These are phyloP conservation scores for Cryptococcus jaspeensis DNA, from an alignment of 1,284 basidiomycete species.

Conservation along the genomic window DNA sequence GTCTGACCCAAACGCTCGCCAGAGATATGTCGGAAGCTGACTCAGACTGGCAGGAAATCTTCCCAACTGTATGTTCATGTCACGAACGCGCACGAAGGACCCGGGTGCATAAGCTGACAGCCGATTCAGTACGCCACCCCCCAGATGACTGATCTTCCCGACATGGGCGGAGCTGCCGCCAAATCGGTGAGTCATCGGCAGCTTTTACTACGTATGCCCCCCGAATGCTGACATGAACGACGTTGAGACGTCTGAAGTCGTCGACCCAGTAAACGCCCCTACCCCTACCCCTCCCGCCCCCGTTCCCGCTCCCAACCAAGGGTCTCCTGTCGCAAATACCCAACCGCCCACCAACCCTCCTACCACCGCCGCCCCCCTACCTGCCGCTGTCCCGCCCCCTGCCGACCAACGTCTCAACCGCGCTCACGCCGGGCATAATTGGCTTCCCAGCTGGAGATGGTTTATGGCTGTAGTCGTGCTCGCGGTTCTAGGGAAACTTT, in stretches of 20 bases:
- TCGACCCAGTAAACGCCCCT: slow-evolving; percentile 2
- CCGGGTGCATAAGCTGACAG: not conserved
- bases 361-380: not conserved
- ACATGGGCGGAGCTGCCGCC: slow-evolving; percentile 64
- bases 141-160: slow-evolving; percentile 69
- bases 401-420: slow-evolving; percentile 4
- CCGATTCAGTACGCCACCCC: slow-evolving; percentile 64
- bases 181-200: slow-evolving; percentile 27
- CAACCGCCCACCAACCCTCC: slow-evolving; percentile 1
- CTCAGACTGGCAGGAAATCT: slow-evolving; percentile 59
- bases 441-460: slow-evolving; percentile 45
- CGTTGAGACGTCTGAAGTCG: slow-evolving; percentile 19
- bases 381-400: slow-evolving; percentile 1
- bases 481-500: slow-evolving; percentile 42
- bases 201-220: not conserved
- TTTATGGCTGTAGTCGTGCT: slow-evolving; percentile 41
- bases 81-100: not conserved
- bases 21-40: not conserved
- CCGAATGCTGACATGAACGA: not conserved
- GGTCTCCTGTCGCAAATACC: not conserved
- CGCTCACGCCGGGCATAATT: slow-evolving; percentile 10
- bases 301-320: not conserved
- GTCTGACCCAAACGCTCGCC: slow-evolving; percentile 5
- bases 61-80: slow-evolving; percentile 67
- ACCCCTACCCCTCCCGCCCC: not conserved